A percentile compares a stretch with the other conserved stretches of the same genome.
Conservation (phyloP, 768 basidiomycete species). For the Boletus patriciae region DNA sequence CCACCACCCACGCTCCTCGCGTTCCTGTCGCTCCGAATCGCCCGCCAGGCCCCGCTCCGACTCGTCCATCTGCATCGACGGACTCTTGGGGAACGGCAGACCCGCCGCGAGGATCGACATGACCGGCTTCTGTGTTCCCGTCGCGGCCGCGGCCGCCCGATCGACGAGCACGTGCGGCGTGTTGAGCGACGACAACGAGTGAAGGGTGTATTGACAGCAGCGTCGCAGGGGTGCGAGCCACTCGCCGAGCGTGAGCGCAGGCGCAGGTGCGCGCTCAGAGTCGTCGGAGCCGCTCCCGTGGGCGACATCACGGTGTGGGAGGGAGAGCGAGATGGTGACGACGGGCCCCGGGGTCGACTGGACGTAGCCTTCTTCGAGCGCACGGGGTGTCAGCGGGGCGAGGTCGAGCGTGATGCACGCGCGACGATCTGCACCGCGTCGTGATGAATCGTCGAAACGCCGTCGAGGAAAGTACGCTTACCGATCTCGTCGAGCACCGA, state of each 20-base stretch:
- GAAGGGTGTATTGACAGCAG: slow-evolving; percentile 50
- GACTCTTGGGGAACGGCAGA: slow-evolving; percentile 68
- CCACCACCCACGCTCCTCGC: slow-evolving; percentile 79
- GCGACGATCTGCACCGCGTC: slow-evolving; percentile 18
- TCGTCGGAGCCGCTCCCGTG: background rate
- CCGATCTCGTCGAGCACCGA: slow-evolving; percentile 41
- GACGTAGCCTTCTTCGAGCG: slow-evolving; percentile 40
- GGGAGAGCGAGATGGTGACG: slow-evolving; percentile 37
- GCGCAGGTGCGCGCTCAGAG: background rate
- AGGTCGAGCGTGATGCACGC: slow-evolving; percentile 49
- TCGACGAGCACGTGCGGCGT: slow-evolving; percentile 28
- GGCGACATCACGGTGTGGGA: slow-evolving; percentile 27
- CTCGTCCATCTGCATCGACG: slow-evolving; percentile 56
- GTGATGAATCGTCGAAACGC: too few species aligned
- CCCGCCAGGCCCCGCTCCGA: slow-evolving; percentile 28
- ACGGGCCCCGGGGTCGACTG: slow-evolving; percentile 33
- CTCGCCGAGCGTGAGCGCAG: slow-evolving; percentile 12
- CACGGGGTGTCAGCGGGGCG: slow-evolving; percentile 44
- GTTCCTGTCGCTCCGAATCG: slow-evolving; percentile 44
- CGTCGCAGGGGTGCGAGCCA: slow-evolving; percentile 55
- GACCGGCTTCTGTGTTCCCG: slow-evolving; percentile 36
- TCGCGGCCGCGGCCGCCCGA: slow-evolving; percentile 26
- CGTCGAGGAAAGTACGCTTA: background rate
- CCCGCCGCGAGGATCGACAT: slow-evolving; percentile 44
- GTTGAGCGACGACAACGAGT: slow-evolving; percentile 38